Evolutionary conservation across 208 protist species (phyloP).

Genomic region (Leishmania braziliensis): DNA sequence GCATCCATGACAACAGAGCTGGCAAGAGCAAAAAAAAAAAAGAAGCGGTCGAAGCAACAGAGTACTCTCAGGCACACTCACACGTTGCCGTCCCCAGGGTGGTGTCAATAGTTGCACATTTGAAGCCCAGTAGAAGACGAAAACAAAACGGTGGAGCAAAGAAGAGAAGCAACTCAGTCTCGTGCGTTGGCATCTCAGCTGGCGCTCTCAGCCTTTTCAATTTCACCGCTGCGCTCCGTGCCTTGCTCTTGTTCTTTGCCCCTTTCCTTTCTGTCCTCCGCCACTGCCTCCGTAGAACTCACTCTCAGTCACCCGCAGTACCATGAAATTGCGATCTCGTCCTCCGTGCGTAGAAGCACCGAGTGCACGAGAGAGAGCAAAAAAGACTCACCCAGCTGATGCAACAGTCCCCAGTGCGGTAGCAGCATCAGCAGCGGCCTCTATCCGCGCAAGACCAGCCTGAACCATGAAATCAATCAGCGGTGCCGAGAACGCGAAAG

Average conservation of each 20-base stretch:
- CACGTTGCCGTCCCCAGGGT: neutral
- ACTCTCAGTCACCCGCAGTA: neutral
- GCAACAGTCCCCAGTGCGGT: neutral
- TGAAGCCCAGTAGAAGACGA: neutral
- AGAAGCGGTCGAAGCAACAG: neutral
- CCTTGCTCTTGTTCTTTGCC: neutral
- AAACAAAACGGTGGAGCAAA: neutral
- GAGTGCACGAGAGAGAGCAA: neutral
- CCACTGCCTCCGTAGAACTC: neutral
- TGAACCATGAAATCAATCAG: conserved; percentile 49
- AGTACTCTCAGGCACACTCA: neutral
- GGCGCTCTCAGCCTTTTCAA: neutral
- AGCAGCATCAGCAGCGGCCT: neutral
- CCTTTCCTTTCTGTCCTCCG: too few relatives aligned
- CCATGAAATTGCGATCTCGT: neutral
- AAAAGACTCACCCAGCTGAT: neutral
- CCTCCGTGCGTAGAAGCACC: neutral
- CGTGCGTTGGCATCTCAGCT: neutral
- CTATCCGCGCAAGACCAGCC: conserved; percentile 22
- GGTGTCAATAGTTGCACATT: neutral
- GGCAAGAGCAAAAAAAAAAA: neutral
- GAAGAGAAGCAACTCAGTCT: neutral
- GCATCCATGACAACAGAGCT: neutral
- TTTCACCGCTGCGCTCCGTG: neutral
- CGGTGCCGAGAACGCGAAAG: conserved; percentile 57